Base-by-base conservation (phyloP, 768 basidiomycete genomes). In the Cytidiella melzeri region DNA sequence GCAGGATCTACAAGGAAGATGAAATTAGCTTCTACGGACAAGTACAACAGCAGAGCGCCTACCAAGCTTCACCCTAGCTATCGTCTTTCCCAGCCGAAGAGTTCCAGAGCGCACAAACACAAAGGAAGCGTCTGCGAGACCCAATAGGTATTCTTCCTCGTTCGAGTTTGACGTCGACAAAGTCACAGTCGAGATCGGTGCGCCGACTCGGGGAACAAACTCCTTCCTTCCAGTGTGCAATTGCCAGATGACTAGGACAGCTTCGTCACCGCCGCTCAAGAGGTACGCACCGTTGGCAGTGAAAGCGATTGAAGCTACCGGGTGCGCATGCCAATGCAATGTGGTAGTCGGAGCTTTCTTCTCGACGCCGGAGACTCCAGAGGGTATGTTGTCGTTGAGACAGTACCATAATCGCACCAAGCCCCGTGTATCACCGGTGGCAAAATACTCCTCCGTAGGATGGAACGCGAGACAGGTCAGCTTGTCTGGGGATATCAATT, bases 211-310 rank as follows among this genome's bases (percentile, higher is more conserved):
- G 26, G 96, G 93, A 1, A 98, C 79, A 61, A 91, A 98, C 64
- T 96, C 93, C 62, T 83, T 85, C 65, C 83, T 88, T 4, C 89
- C 88, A 0, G 85, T 81, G 55, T 91, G 84, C 37, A 99, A 64
- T 62, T 96, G 92, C 96, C 96, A 99, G 51, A 95, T 85, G 34
- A 98, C 94, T n/a, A 99, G 67, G 9, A 97, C 95, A 26, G 87
- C 79, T 64, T 98, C 96, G 65, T 96, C 92, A 40, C 96, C 96
- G 54, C 92, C 95, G 52, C 89, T 94, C 42, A 98, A 68, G 15
- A 99, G 68, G 64, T 96, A 95, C 6, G 92, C 86, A 11, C 96
- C 96, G 56, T 95, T 93, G 11, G 83, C 67, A 0, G 92, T 89
- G 65, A 98, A 99, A 0, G 83, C 73, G 23, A 99, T 64, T 1